These are phyloP conservation scores for Escovopsis sp. DNA, from an alignment of 2,329 filamentous ascomycete genomes.

Conservation along the genomic window DNA sequence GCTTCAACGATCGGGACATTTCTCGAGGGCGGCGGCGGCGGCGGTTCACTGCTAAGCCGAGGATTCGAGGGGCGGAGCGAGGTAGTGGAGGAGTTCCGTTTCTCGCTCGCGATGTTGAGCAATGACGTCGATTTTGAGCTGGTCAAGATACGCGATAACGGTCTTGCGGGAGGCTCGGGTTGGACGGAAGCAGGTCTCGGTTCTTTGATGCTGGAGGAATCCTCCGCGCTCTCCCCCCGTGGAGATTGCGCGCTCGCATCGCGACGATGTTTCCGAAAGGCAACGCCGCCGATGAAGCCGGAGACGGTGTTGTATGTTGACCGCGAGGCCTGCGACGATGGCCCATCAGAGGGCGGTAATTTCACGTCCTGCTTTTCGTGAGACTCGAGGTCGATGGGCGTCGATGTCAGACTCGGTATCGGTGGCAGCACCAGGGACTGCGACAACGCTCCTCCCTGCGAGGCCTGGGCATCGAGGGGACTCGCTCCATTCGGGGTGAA, in stretches of 20 bases:
- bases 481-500: conserved; percentile 25
- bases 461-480: conserved; percentile 20
- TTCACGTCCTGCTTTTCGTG: conserved; percentile 12
- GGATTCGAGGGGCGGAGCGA: conserved; percentile 27
- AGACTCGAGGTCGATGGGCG: conserved; percentile 13
- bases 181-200: conserved; percentile 12
- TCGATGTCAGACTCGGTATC: conserved; percentile 33
- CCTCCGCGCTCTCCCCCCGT: conserved; percentile 3
- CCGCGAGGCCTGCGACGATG: conserved; percentile 15
- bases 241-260: conserved; percentile 16
- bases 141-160: conserved; percentile 14
- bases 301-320: conserved; percentile 23
- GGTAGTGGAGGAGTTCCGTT: conserved; percentile 21
- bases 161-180: conserved; percentile 18
- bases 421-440: conserved; percentile 36
- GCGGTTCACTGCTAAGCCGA: conserved; percentile 24
- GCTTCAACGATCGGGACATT: conserved; percentile 17
- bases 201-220: conserved; percentile 2
- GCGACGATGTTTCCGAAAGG: conserved; percentile 35
- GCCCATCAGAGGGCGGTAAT: conserved; percentile 10
- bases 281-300: conserved; percentile 41
- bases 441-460: conserved; percentile 21
- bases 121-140: conserved; percentile 21
- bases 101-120: conserved; percentile 35
- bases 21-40: conserved; percentile 10